Percentiles rank a stretch among this genome's conserved stretches.
phyloP scores from a whole-genome alignment of 2,329 filamentous ascomycete species.

The Colletotrichum spaethianum region DNA sequence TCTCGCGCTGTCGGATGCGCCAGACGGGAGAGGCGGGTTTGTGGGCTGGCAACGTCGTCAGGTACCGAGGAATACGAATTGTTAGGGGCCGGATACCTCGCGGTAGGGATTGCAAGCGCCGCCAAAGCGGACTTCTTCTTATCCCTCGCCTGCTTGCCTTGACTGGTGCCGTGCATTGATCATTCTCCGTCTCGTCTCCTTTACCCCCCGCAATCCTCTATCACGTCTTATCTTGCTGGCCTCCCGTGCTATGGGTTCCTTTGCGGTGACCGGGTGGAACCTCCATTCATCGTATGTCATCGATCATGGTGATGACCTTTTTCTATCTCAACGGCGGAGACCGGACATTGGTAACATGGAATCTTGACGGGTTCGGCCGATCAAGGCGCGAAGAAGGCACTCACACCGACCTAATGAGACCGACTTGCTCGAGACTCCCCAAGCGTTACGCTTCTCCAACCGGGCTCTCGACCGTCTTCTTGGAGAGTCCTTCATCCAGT shows the following conservation, averaged over 20 bases:
- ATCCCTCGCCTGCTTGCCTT: constrained; percentile 26
- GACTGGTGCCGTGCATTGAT: constrained; percentile 32
- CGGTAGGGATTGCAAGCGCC: constrained; percentile 38
- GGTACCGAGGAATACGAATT: constrained; percentile 39
- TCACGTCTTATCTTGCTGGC: constrained; percentile 41
- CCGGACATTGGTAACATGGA: not conserved
- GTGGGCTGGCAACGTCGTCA: constrained; percentile 3
- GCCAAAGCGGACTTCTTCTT: constrained; percentile 20
- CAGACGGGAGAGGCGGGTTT: constrained; percentile 8
- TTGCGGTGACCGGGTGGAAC: constrained; percentile 16
- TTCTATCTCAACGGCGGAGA: constrained; percentile 16
- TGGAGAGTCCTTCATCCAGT: not conserved
- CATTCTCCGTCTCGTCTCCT: constrained; percentile 38
- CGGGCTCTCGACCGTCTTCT: not conserved
- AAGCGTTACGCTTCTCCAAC: constrained; percentile 2
- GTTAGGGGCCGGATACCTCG: constrained; percentile 30
- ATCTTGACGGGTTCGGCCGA: constrained; percentile 3
- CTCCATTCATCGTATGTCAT: constrained; percentile 35
- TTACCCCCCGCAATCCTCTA: constrained; percentile 38
- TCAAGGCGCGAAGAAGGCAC: not conserved
- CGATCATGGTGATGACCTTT: constrained; percentile 12
- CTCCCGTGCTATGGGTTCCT: constrained; percentile 35
- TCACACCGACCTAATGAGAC: not conserved
- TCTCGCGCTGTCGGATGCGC: not conserved
- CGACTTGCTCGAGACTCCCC: not conserved